Percentiles rank a stretch among this genome's conserved stretches.
Conservation (phyloP, 1,284 basidiomycete genomes). For the Fomitopsis betulina region DNA sequence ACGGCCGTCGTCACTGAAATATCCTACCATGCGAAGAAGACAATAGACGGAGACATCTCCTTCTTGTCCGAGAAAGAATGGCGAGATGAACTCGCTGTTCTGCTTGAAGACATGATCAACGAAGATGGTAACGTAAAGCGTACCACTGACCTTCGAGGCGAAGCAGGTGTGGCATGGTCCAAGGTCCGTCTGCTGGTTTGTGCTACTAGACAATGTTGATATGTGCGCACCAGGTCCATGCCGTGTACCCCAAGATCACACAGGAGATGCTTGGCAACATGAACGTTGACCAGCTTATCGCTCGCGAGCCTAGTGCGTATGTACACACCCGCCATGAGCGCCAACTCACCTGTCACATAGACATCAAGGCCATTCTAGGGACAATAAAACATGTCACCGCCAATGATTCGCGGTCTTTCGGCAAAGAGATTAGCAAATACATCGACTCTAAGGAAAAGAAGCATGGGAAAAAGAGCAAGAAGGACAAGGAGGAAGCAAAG, state of each 20-base stretch:
- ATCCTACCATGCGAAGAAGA: slow-evolving; percentile 46
- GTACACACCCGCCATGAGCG: background rate
- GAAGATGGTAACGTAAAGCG: slow-evolving; percentile 53
- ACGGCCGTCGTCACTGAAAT: slow-evolving; percentile 66
- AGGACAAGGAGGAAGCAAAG: slow-evolving; percentile 31
- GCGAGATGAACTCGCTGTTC: slow-evolving; percentile 48
- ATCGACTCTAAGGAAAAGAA: slow-evolving; percentile 62
- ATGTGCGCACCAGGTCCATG: slow-evolving; percentile 41
- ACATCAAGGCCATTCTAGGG: slow-evolving; percentile 41
- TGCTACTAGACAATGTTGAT: background rate
- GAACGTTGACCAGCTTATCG: slow-evolving; percentile 47
- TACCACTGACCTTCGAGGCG: slow-evolving; percentile 49
- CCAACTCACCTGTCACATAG: slow-evolving; percentile 20
- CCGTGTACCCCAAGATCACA: slow-evolving; percentile 50
- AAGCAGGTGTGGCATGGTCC: slow-evolving; percentile 56
- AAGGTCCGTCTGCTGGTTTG: slow-evolving; percentile 34
- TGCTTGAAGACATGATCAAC: slow-evolving; percentile 52
- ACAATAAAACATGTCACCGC: slow-evolving; percentile 47
- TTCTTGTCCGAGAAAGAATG: slow-evolving; percentile 54
- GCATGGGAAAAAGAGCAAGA: slow-evolving; percentile 35
- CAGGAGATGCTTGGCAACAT: slow-evolving; percentile 44
- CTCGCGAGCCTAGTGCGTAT: slow-evolving; percentile 38
- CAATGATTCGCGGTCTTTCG: slow-evolving; percentile 46
- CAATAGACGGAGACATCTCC: slow-evolving; percentile 53
- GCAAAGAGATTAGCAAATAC: slow-evolving; percentile 53